Evolutionary conservation across 257 asterid species (phyloP).

Genomic region (Solanum chiquidenum): DNA sequence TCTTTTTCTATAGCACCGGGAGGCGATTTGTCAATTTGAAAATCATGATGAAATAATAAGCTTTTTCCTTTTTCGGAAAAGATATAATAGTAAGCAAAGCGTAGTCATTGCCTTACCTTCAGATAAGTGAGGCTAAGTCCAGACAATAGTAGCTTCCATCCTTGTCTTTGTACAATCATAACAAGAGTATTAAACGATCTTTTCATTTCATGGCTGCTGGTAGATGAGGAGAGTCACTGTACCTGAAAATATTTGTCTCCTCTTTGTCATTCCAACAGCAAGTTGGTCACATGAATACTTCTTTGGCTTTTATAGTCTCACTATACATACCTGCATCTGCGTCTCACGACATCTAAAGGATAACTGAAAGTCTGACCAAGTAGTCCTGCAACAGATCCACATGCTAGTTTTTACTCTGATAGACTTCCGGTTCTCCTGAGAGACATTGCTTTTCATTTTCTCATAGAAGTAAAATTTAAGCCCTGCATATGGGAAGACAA

Average conservation of each 20-base stretch:
- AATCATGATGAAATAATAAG: background rate
- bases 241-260: constrained; percentile 33
- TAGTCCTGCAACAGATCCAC: constrained; percentile 83
- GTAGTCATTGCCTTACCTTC: constrained; percentile 33
- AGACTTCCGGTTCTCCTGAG: constrained; percentile 49
- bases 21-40: background rate
- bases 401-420: constrained; percentile 70
- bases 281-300: background rate
- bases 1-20: background rate
- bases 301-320: background rate
- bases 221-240: constrained; percentile 39
- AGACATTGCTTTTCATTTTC: constrained; percentile 78
- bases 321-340: constrained; percentile 72
- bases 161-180: constrained; percentile 31
- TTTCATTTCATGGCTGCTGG: constrained; percentile 18
- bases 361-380: constrained; percentile 92
- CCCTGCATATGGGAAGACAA: constrained; percentile 84
- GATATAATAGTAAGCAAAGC: background rate
- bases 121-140: constrained; percentile 90
- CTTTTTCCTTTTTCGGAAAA: background rate
- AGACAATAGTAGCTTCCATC: constrained; percentile 79
- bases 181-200: constrained; percentile 56
- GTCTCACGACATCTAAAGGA: constrained; percentile 80
- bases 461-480: constrained; percentile 81
- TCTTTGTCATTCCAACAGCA: background rate